Base-by-base conservation (phyloP, 2,329 filamentous ascomycete species). In the Fusarium fujikuroi region DNA sequence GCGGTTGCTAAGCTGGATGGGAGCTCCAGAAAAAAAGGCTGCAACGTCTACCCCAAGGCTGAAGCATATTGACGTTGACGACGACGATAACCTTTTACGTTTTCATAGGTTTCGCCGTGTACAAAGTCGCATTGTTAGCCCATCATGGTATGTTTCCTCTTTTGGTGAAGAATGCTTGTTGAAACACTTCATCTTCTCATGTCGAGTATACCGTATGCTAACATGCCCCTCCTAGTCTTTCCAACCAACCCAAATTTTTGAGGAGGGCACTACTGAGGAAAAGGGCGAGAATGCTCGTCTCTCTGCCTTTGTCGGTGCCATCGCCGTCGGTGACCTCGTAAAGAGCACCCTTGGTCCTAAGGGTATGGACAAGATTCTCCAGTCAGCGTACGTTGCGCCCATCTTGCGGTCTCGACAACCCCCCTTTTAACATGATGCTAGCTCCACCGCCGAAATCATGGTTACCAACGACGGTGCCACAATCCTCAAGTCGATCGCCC, bases 211-310 rank as follows among this genome's bases (percentile, higher is more conserved):
- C 18, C 54, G 63, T 49, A 40, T 74, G 67, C 74, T 79, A 70
- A 79, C 66, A 54, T 72, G 61, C 67, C 72, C 77, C 85, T 72
- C 67, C 60, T 70, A 84, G 82, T 92, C 90, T 77, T 92, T 92
- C 84, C 96, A 95, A 85, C 95, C 95, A 80, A 97, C 95, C 73
- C 95, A 98, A 85, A 98, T 98, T 87, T 98, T 98, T 85, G 94
- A 95, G 80, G 94, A 98, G 84, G 95, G 97, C 82, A 96, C 97
- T 77, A 96, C 93, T 65, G 94, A 98, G 86, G 95, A 98, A 87
- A 98, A 97, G 87, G 96, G 96, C 79, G 95, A 98, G 87, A 98
- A 98, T 93, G 95, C 96, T 80, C 94, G 95, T 89, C 92, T 98
- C 78, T 93, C 94, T n/a, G 95, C 95, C 75, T 99, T 99, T 80